Conservation (phyloP, 1,284 basidiomycete genomes). For the Cystobasidiaceae sp. region DNA sequence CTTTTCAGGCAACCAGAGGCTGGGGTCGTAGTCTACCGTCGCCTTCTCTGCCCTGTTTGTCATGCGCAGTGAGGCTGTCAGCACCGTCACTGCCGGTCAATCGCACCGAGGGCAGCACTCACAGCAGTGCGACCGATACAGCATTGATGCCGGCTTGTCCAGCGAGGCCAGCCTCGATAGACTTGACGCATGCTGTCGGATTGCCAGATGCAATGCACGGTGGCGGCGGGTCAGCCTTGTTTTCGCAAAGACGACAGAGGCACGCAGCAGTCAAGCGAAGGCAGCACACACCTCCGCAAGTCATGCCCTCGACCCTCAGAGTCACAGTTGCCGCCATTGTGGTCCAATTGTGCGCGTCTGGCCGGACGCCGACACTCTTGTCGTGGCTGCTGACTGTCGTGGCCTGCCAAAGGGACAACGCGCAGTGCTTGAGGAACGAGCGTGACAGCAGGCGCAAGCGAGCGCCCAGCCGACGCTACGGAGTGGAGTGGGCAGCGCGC, state of each 20-base stretch:
- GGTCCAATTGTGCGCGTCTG: no score
- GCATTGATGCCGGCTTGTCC: constrained; percentile 76
- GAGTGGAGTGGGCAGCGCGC: no score
- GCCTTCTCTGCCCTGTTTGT: constrained; percentile 69
- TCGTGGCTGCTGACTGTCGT: no score
- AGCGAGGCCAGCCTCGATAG: constrained; percentile 89
- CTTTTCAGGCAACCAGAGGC: constrained; percentile 70
- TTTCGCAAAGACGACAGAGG: no score
- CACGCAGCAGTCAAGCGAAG: constrained; percentile 44
- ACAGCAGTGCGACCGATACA: constrained; percentile 82
- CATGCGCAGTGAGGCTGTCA: background rate
- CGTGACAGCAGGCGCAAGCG: no score
- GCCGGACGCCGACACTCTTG: no score
- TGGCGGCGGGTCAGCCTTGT: background rate
- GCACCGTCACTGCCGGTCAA: background rate
- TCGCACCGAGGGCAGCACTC: background rate
- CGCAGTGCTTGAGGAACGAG: no score
- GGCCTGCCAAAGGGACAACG: no score
- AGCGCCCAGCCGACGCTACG: no score
- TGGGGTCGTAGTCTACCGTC: constrained; percentile 76
- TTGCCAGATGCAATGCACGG: constrained; percentile 42
- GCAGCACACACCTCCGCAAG: constrained; percentile 48
- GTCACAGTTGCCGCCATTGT: constrained; percentile 14
- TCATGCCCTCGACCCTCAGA: constrained; percentile 47
- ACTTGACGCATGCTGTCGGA: constrained; percentile 53